These are phyloP conservation scores for Penstemon davidsonii DNA, from an alignment of 257 asterid genomes.

Conservation along the genomic window DNA sequence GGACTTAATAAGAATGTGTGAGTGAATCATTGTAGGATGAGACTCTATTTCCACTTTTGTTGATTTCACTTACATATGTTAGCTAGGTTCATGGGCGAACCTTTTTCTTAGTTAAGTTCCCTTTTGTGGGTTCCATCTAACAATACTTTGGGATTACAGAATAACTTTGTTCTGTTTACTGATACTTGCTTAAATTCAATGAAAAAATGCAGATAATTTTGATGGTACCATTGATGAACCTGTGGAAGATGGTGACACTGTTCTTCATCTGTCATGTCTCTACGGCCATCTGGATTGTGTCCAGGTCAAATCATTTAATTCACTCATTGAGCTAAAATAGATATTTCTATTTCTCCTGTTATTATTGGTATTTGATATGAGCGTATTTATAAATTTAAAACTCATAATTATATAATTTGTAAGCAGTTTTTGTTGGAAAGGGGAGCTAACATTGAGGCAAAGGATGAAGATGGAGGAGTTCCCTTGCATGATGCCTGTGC, in stretches of 20 bases:
- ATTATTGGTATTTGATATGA: background rate
- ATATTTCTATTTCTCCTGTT: background rate
- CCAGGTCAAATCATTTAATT: slow-evolving; percentile 50
- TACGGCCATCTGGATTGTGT: slow-evolving; percentile 81
- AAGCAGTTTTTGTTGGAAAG: slow-evolving; percentile 70
- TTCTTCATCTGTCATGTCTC: slow-evolving; percentile 87
- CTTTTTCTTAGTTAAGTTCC: background rate
- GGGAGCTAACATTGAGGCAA: slow-evolving; percentile 67
- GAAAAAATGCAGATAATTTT: slow-evolving; percentile 50
- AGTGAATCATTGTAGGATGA: slow-evolving; percentile 7
- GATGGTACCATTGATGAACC: slow-evolving; percentile 75
- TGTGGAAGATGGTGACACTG: slow-evolving; percentile 91
- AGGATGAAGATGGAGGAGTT: slow-evolving; percentile 78
- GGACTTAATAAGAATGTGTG: background rate
- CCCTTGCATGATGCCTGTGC: slow-evolving; percentile 95
- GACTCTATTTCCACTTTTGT: background rate
- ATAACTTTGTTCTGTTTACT: slow-evolving; percentile 16
- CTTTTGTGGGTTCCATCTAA: too few relatives aligned
- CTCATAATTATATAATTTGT: background rate
- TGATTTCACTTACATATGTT: background rate
- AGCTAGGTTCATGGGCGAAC: background rate
- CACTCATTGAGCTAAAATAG: slow-evolving; percentile 2
- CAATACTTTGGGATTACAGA: background rate
- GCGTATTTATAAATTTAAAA: background rate
- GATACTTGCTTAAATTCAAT: slow-evolving; percentile 19